phyloP scores from a whole-genome alignment of 169 alveolate species.

The Besnoitia besnoiti region DNA sequence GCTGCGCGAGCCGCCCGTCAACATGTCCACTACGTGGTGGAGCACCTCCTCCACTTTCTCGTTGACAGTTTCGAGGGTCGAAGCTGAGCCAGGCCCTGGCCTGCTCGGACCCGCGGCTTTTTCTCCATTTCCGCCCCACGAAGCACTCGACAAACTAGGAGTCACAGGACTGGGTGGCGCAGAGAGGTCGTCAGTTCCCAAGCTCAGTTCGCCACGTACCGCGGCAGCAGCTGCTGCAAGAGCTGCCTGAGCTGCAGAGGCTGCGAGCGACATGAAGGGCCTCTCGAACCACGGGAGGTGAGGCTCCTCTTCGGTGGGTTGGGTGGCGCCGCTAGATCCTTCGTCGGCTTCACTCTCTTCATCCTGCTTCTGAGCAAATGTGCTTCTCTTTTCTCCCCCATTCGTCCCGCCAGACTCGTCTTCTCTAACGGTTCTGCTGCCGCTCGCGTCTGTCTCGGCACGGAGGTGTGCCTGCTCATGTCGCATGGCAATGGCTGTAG shows the following conservation, averaged over 20 bases:
- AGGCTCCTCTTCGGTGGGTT: not conserved
- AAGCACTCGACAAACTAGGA: too few species aligned
- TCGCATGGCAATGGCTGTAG: not conserved
- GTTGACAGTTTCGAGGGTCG: not conserved
- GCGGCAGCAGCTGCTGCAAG: conserved; percentile 3
- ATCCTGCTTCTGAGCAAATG: not conserved
- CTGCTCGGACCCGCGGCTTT: not conserved
- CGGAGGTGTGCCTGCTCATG: not conserved
- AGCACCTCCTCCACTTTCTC: not conserved
- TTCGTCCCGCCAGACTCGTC: not conserved
- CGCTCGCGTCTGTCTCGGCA: not conserved
- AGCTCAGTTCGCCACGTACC: not conserved
- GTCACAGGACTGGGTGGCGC: not conserved
- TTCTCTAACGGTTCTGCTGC: not conserved
- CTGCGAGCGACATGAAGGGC: conserved; percentile 3
- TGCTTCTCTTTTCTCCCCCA: not conserved
- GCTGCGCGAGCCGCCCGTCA: not conserved
- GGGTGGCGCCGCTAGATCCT: not conserved
- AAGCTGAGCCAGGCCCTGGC: not conserved
- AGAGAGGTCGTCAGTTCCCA: not conserved
- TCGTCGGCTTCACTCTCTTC: not conserved
- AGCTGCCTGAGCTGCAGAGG: conserved; percentile 25
- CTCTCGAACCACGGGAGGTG: not conserved
- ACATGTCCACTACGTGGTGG: not conserved
- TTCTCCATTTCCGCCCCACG: not conserved